These are phyloP conservation scores for Tuber umbilicatum DNA, from an alignment of 495 filamentous ascomycete species.

Conservation along the genomic window DNA sequence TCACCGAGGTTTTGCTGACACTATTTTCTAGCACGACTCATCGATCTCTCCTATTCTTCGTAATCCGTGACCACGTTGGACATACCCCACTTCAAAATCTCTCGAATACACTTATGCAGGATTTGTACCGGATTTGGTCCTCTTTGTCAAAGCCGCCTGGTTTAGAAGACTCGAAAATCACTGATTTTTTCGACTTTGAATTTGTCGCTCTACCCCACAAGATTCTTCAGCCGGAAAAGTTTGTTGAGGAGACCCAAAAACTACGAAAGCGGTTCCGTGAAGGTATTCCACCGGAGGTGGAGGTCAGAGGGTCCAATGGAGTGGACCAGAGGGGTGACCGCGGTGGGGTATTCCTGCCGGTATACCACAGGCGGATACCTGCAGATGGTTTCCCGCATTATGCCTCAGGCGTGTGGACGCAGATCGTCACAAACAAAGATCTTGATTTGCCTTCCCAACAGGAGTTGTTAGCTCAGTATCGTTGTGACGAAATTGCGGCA, in stretches of 20 bases:
- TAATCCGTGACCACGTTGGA: slow-evolving; percentile 93
- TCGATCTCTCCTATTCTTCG: slow-evolving; percentile 91
- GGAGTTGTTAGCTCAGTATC: slow-evolving; percentile 91
- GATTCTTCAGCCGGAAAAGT: slow-evolving; percentile 89
- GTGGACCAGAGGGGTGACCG: slow-evolving; percentile 48
- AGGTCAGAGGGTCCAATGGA: slow-evolving; percentile 55
- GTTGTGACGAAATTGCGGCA: slow-evolving; percentile 88
- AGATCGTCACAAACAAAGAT: slow-evolving; percentile 98
- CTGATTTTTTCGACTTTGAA: slow-evolving; percentile 97
- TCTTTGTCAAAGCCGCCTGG: slow-evolving; percentile 84
- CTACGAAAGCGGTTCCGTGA: slow-evolving; percentile 74
- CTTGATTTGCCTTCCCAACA: slow-evolving; percentile 95
- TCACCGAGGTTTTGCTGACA: slow-evolving; percentile 30
- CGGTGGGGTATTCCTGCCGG: slow-evolving; percentile 77
- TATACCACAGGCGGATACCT: slow-evolving; percentile 92
- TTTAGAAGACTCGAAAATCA: slow-evolving; percentile 78
- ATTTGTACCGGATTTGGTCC: slow-evolving; percentile 84
- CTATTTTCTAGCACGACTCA: slow-evolving; percentile 62
- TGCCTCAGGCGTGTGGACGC: slow-evolving; percentile 90
- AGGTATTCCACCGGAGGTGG: slow-evolving; percentile 60
- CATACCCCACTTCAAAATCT: slow-evolving; percentile 82
- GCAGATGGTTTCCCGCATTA: slow-evolving; percentile 92
- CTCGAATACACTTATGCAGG: slow-evolving; percentile 80
- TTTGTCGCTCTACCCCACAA: slow-evolving; percentile 96
- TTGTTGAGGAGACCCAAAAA: slow-evolving; percentile 69